These are phyloP conservation scores for Jamesozyma hellenica DNA, from an alignment of 805 yeast genomes.

Conservation along the genomic window DNA sequence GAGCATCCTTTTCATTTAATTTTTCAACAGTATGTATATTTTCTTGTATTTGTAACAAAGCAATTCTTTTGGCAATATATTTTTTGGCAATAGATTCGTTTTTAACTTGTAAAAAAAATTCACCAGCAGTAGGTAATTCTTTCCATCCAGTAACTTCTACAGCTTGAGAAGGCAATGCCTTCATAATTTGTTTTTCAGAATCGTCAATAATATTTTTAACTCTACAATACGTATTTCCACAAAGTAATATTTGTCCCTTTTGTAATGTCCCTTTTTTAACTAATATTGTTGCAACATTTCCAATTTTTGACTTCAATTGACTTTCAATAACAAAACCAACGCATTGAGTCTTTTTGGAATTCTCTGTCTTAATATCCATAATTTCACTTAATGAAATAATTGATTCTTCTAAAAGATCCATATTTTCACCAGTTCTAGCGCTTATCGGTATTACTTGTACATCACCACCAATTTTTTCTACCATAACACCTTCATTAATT, in stretches of 20 bases:
- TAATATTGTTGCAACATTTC: slow-evolving; percentile 76
- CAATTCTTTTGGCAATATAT: slow-evolving; percentile 55
- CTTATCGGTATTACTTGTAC: slow-evolving; percentile 81
- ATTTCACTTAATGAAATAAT: slow-evolving; percentile 77
- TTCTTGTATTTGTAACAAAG: slow-evolving; percentile 46
- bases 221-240: slow-evolving; percentile 81
- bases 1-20: slow-evolving; percentile 54
- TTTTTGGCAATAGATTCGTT: slow-evolving; percentile 67
- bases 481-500: slow-evolving; percentile 65
- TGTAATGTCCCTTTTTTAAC: slow-evolving; percentile 69
- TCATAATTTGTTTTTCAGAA: slow-evolving; percentile 46
- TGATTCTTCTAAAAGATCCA: slow-evolving; percentile 84
- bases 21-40: slow-evolving; percentile 57
- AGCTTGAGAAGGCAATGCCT: slow-evolving; percentile 81
- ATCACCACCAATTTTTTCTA: slow-evolving; percentile 93
- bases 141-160: slow-evolving; percentile 93
- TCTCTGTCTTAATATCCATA: slow-evolving; percentile 60
- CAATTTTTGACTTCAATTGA: slow-evolving; percentile 69
- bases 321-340: slow-evolving; percentile 93
- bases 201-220: slow-evolving; percentile 74
- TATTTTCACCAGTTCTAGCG: slow-evolving; percentile 81
- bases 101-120: slow-evolving; percentile 64
- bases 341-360: slow-evolving; percentile 32
- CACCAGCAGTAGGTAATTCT: slow-evolving; percentile 86
- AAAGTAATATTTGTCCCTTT: slow-evolving; percentile 64